Conservation (phyloP, 495 filamentous ascomycete species). For the Cryomyces antarcticus region DNA sequence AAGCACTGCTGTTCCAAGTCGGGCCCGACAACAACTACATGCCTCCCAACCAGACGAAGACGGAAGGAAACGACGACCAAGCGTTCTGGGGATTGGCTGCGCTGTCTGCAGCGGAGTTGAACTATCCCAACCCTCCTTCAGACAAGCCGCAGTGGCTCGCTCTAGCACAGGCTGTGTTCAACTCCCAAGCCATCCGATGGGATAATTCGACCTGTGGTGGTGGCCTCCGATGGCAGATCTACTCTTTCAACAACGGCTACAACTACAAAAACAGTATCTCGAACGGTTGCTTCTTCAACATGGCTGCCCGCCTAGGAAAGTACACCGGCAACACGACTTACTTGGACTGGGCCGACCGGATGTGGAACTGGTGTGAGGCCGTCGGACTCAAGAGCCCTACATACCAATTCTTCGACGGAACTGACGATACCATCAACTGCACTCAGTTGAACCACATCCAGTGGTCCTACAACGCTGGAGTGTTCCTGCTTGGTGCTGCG, state of each 20-base stretch:
- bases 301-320: slow-evolving; percentile 52
- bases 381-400: slow-evolving; percentile 32
- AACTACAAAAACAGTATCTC: slow-evolving; percentile 64
- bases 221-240: slow-evolving; percentile 74
- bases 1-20: slow-evolving; percentile 29
- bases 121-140: slow-evolving; percentile 23
- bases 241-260: slow-evolving; percentile 60
- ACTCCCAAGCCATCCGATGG: slow-evolving; percentile 54
- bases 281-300: slow-evolving; percentile 62
- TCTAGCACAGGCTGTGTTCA: slow-evolving; percentile 62
- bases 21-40: slow-evolving; percentile 29
- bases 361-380: slow-evolving; percentile 45
- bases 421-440: slow-evolving; percentile 36
- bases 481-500: slow-evolving; percentile 51
- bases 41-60: slow-evolving; percentile 23
- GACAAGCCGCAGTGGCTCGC: slow-evolving; percentile 48
- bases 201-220: slow-evolving; percentile 46
- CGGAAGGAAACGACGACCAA: slow-evolving; percentile 36
- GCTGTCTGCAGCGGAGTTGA: slow-evolving; percentile 32
- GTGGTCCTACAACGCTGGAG: slow-evolving; percentile 61
- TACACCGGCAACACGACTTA: slow-evolving; percentile 66
- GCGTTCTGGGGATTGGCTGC: slow-evolving; percentile 36
- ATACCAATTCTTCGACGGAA: slow-evolving; percentile 47
- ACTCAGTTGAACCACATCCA: slow-evolving; percentile 37
- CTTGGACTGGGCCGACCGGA: slow-evolving; percentile 48